Base-by-base conservation (phyloP, 371 early-diverging fungal genomes). In the Sanchytrium tribonematis region DNA sequence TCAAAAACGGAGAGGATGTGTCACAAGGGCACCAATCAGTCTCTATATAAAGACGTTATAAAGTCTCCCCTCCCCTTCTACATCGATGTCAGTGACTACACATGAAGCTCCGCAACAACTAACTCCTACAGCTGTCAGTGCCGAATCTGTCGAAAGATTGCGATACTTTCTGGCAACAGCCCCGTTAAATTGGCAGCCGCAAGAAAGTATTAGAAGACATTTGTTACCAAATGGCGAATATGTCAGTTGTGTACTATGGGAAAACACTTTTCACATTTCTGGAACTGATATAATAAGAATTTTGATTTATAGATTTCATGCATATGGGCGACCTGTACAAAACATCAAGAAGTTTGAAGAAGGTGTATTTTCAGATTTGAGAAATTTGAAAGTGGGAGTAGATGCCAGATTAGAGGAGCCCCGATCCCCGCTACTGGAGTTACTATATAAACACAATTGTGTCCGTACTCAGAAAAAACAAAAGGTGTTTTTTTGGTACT, bases 291-390 rank as follows among this genome's bases (percentile, higher is more conserved):
- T 99, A 74, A 95, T 98, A 27, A 88, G 94, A 31, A 87, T 89
- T 0, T 82, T 99, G 0, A 84, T 89, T 28, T 95, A 88, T 77
- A 87, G 98, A 31, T 97, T 98, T 76, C 88, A 75, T 72, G 87
- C 86, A 69, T 86, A 90, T 78, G 85, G 90, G 68, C 80, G 98
- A 27, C 90, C 88, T 16, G 88, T 98, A 30, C 78, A 78, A 65
- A 88, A 89, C 73, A 79, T 89, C 71, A 98, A 98, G 75, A 99
- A 99, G 81, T 98, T 99, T 77, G 98, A 98, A 77, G 99, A 98
- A 77, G 99, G 98, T 68, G 86, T 99, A 16, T 99, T 99, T 76
- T 78, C 78, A 67, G 99, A 99, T 75, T 81, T 99, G 72, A 81
- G 99, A 68, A 93, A 93, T 74, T 80, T 99, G 66, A 98, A 98